Conservation (phyloP, 2,329 filamentous ascomycete species). For the Fusarium brachygibbosum region DNA sequence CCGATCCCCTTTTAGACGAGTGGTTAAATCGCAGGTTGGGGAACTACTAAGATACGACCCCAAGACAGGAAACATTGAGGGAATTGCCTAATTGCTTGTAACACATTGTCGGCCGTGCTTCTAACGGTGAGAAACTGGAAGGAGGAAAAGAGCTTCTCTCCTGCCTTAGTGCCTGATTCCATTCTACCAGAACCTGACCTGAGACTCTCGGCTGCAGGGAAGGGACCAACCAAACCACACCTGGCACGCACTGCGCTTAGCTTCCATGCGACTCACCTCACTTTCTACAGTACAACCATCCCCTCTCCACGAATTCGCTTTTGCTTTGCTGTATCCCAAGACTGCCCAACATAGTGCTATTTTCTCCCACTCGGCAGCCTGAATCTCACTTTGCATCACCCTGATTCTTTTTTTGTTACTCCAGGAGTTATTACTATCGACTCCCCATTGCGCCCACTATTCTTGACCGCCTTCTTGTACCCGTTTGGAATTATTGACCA, state of each 20-base stretch:
- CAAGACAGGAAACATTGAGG: conserved; percentile 10
- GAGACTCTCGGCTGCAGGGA: conserved; percentile 36
- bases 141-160: conserved; percentile 17
- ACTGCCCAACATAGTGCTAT: conserved; percentile 17
- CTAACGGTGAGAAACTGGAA: conserved; percentile 28
- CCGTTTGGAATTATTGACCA: conserved; percentile 28
- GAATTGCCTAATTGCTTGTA: conserved; percentile 19
- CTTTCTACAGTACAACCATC: conserved; percentile 38
- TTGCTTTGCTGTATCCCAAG: conserved; percentile 24
- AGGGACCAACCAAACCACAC: conserved; percentile 36
- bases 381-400: conserved; percentile 16
- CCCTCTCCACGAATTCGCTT: conserved; percentile 39
- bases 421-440: conserved; percentile 8
- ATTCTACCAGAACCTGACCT: conserved; percentile 30
- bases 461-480: conserved; percentile 37
- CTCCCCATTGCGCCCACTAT: conserved; percentile 21
- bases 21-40: conserved; percentile 38
- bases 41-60: conserved; percentile 25
- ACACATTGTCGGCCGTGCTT: conserved; percentile 15
- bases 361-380: conserved; percentile 17
- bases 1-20: conserved; percentile 36
- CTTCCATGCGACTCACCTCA: conserved; percentile 32
- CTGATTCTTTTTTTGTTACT: conserved; percentile 5
- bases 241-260: conserved; percentile 41
- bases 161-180: conserved; percentile 43